Base-by-base conservation (phyloP, 116 monocot species). In the Cymodocea nodosa region DNA sequence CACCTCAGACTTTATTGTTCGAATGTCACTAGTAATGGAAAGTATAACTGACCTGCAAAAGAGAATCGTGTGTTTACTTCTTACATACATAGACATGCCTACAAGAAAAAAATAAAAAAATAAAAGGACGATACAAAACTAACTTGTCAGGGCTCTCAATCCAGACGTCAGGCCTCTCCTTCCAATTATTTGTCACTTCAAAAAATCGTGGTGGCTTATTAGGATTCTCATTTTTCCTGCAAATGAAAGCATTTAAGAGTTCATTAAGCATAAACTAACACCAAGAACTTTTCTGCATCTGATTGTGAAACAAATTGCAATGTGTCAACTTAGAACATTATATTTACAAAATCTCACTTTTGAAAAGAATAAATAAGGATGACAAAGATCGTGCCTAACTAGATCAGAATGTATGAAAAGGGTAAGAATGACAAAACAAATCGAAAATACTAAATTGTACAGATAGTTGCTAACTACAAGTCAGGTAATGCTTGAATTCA, bases 141-240 rank as follows among this genome's bases (percentile, higher is more conserved):
- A 65, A 98, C 98, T 92, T 92, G 65, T 98, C 92, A 83, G 98
- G 98, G 73, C 86, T 92, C 13, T 98, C 92, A 62, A 98, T 81
- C 98, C 98, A 98, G 73, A 98, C 92, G 84, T 98, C 98, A 60
- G 98, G 98, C 72, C 98, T 92, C 71, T 98, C 98, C 78, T 92
- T 98, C 73, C 89, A 84, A 79, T 89, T 86, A 76, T 92, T 92
- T 62, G 98, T 98, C 52, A 98, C 89, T 80, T 86, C 89, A 81
- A 84, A 98, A 63, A 82, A 92, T 12, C 56, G 76, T 49, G 89
- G 98, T 35, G 75, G 55, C 71, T 82, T 86, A 72, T 83, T 89
- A 52, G 92, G 98, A 39, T 86, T 64, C 30, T 92, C 98, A 79
- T 98, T 89, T 77, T 88, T 98, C 81, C 98, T 98, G 82, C 52